phyloP scores from a whole-genome alignment of 2,329 filamentous ascomycete species.

The Verticillium zaregamsianum region DNA sequence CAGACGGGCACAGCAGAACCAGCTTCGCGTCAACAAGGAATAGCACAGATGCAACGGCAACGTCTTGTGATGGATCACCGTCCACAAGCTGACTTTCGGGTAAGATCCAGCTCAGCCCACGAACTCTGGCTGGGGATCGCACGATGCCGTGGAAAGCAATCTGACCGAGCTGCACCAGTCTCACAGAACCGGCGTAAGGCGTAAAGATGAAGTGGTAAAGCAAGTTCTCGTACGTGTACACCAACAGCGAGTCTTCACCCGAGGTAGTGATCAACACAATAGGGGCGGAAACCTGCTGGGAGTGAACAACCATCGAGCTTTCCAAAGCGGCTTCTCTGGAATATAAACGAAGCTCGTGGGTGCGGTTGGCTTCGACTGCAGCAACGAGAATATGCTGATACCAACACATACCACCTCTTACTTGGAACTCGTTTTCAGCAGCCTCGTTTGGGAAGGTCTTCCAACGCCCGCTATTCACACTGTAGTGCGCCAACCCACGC shows the following conservation, averaged over 20 bases:
- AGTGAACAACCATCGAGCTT: constrained; percentile 67
- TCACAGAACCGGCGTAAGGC: constrained; percentile 62
- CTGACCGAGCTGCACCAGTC: constrained; percentile 89
- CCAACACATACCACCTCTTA: constrained; percentile 97
- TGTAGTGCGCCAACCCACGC: constrained; percentile 91
- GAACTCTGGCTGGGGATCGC: constrained; percentile 83
- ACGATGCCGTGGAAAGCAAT: constrained; percentile 98
- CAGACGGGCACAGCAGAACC: constrained; percentile 82
- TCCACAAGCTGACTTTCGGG: constrained; percentile 85
- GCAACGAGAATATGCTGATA: constrained; percentile 93
- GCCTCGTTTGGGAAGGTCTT: constrained; percentile 82
- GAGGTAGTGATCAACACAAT: constrained; percentile 88
- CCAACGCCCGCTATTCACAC: constrained; percentile 89
- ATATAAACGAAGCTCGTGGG: constrained; percentile 86
- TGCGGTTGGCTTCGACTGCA: constrained; percentile 79
- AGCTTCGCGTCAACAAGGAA: constrained; percentile 98
- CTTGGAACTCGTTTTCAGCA: constrained; percentile 85
- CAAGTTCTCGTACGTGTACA: constrained; percentile 96
- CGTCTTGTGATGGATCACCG: constrained; percentile 93
- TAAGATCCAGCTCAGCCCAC: constrained; percentile 91
- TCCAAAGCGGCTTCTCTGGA: constrained; percentile 81
- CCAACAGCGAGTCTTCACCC: constrained; percentile 88
- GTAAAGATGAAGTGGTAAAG: constrained; percentile 93
- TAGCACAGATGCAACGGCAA: constrained; percentile 85
- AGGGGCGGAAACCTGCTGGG: constrained; percentile 73